A percentile compares a stretch with the other conserved stretches of the same genome.
phyloP scores from a whole-genome alignment of 2,329 filamentous ascomycete species.

The Akanthomyces uredinophilus region DNA sequence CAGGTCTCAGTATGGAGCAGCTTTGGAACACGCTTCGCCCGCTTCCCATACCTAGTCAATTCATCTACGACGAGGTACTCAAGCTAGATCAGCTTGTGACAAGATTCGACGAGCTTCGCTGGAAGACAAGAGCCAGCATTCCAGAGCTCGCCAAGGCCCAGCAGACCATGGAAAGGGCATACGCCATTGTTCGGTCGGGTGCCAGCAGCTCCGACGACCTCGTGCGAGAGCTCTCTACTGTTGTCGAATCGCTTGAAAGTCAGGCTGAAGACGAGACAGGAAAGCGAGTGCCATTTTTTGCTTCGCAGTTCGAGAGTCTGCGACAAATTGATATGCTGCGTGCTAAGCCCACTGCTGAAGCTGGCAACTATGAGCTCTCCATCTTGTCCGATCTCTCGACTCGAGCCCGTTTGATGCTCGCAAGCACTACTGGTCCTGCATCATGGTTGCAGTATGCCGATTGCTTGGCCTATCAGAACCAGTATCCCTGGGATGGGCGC shows the following conservation, averaged over 20 bases:
- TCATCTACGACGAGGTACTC: slow-evolving; percentile 40
- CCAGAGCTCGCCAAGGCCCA: slow-evolving; percentile 49
- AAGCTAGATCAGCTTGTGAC: slow-evolving; percentile 52
- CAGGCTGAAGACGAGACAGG: slow-evolving; percentile 38
- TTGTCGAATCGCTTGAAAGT: slow-evolving; percentile 48
- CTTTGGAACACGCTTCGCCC: slow-evolving; percentile 74
- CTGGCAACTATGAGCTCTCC: slow-evolving; percentile 34
- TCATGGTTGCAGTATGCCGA: slow-evolving; percentile 43
- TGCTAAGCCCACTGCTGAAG: not conserved
- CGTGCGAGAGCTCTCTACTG: slow-evolving; percentile 43
- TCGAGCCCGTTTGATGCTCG: slow-evolving; percentile 28
- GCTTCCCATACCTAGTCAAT: slow-evolving; percentile 43
- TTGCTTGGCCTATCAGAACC: slow-evolving; percentile 36
- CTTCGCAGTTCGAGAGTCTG: slow-evolving; percentile 51
- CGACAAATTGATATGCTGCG: slow-evolving; percentile 47
- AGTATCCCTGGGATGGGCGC: slow-evolving; percentile 37
- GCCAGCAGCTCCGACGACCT: slow-evolving; percentile 40
- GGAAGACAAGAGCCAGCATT: slow-evolving; percentile 50
- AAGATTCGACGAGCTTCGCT: slow-evolving; percentile 57
- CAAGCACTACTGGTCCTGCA: slow-evolving; percentile 31
- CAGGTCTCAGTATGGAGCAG: slow-evolving; percentile 72
- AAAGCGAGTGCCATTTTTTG: slow-evolving; percentile 45
- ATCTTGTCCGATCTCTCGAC: slow-evolving; percentile 43
- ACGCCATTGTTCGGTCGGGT: slow-evolving; percentile 45
- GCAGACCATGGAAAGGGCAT: slow-evolving; percentile 50